Base-by-base conservation (phyloP, 768 basidiomycete genomes). In the Agaricus subrufescens region DNA sequence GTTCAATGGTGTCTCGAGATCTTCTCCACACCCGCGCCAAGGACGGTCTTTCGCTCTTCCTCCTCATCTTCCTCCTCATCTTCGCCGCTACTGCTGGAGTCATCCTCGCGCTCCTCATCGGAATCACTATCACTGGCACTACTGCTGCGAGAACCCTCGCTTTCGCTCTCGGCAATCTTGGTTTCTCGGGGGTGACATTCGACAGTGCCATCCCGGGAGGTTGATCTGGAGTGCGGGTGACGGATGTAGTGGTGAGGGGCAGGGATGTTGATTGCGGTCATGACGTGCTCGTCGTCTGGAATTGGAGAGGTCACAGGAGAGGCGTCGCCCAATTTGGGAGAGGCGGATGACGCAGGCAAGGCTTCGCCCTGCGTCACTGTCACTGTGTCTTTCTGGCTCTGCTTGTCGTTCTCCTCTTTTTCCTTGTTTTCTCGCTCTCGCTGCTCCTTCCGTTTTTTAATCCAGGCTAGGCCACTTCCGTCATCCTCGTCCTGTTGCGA, bases 381-480 rank as follows among this genome's bases (percentile, higher is more conserved):
- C 11, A 40, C 26, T 52, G 50, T 39, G 23, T 34, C 38, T 29
- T 39, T 31, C 46, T 58, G 58, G 37, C 59, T 62, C 15, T 61
- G 58, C 15, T 65, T 56, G 5, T 64, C 63, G 25, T 54, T 46
- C 54, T 63, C 54, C 15, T 46, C 55, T 43, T 57, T 58, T 42
- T 62, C 70, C 54, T 58, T 60, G 49, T 66, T 71, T 63, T 67
- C 68, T 49, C 66, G 69, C 69, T 89, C 85, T 48, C 78, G 69
- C 63, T 77, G 71, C 65, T 84, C 85, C 61, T 80, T 72, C 42
- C 92, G 67, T 59, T 69, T 73, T 71, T 77, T 83, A 26, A 94
- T 79, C 93, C 93, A 95, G 0, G 78, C 84, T 83, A 94, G 86
- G 9, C 93, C 93, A 67, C 87, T 88, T 1, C 91, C 91, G 61